A percentile compares a stretch with the other conserved stretches of the same genome.
These are phyloP conservation scores for Penicillium argentinense DNA, from an alignment of 495 filamentous ascomycete species.

Conservation along the genomic window DNA sequence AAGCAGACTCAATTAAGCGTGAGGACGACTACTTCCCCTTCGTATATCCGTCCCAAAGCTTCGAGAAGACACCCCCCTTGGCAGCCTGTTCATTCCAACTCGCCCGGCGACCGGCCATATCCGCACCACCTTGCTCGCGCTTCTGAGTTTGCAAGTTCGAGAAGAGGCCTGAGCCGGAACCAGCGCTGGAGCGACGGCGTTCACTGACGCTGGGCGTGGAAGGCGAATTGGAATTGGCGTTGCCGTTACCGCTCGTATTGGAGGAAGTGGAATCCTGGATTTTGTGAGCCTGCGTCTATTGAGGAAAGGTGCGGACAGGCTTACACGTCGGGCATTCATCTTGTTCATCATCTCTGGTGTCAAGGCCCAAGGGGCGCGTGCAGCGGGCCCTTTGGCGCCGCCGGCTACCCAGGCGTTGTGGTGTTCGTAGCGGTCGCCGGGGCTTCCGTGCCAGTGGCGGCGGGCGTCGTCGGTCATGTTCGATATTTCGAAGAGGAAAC, in stretches of 20 bases:
- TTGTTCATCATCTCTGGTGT: slow-evolving; percentile 18
- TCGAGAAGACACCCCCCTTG: slow-evolving; percentile 45
- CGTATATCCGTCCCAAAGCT: slow-evolving; percentile 56
- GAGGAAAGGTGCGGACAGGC: slow-evolving; percentile 12
- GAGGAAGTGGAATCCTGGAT: slow-evolving; percentile 32
- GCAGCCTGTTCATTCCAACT: slow-evolving; percentile 52
- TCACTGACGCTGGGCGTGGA: slow-evolving; percentile 20
- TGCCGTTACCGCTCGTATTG: slow-evolving; percentile 1
- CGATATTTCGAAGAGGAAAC: slow-evolving; percentile 9
- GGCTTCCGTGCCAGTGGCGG: slow-evolving; percentile 42
- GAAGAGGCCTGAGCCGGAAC: slow-evolving; percentile 41
- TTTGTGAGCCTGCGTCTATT: too few relatives aligned
- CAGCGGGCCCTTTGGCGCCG: slow-evolving; percentile 26
- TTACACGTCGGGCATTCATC: slow-evolving; percentile 17
- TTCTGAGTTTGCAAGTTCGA: slow-evolving; percentile 52
- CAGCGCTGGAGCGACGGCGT: slow-evolving; percentile 36
- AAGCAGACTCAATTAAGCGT: too few relatives aligned
- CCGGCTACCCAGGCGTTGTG: slow-evolving; percentile 45
- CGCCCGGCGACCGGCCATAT: slow-evolving; percentile 37
- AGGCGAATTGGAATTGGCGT: slow-evolving; percentile 1
- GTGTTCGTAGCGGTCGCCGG: slow-evolving; percentile 44
- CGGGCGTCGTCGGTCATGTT: slow-evolving; percentile 28
- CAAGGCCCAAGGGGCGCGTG: slow-evolving; percentile 28
- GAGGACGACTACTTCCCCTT: too few relatives aligned
- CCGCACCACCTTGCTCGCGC: slow-evolving; percentile 42